Conservation (phyloP, 257 asterid species). For the Nicotiana tomentosiformis region DNA sequence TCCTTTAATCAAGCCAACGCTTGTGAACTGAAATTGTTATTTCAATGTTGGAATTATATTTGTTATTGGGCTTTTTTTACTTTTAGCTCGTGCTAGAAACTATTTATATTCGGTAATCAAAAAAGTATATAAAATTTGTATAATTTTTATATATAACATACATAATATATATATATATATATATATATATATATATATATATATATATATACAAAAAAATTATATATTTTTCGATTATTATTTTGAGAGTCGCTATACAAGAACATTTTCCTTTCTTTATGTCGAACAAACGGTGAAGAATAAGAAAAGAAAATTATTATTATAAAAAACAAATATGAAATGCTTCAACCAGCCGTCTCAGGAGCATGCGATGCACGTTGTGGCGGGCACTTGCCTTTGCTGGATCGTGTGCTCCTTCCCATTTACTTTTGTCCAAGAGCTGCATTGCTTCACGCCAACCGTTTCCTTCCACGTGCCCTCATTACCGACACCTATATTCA, state of each 20-base stretch:
- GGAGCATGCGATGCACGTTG: neutral
- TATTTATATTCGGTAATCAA: too few relatives aligned
- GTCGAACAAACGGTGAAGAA: neutral
- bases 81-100: too few relatives aligned
- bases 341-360: too few relatives aligned
- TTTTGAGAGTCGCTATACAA: too few relatives aligned
- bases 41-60: neutral
- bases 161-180: too few relatives aligned
- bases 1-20: neutral
- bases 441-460: neutral
- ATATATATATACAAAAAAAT: too few relatives aligned
- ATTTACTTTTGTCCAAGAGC: too few relatives aligned
- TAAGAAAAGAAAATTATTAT: neutral
- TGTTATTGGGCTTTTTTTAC: neutral
- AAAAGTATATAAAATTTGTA: too few relatives aligned
- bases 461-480: constrained; percentile 5
- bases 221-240: too few relatives aligned
- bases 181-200: too few relatives aligned
- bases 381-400: neutral
- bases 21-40: neutral
- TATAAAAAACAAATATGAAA: neutral
- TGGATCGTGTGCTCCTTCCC: neutral
- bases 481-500: neutral
- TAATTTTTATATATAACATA: too few relatives aligned
- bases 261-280: neutral